phyloP scores from a whole-genome alignment of 441 rosid species.

The Sinapis alba region DNA sequence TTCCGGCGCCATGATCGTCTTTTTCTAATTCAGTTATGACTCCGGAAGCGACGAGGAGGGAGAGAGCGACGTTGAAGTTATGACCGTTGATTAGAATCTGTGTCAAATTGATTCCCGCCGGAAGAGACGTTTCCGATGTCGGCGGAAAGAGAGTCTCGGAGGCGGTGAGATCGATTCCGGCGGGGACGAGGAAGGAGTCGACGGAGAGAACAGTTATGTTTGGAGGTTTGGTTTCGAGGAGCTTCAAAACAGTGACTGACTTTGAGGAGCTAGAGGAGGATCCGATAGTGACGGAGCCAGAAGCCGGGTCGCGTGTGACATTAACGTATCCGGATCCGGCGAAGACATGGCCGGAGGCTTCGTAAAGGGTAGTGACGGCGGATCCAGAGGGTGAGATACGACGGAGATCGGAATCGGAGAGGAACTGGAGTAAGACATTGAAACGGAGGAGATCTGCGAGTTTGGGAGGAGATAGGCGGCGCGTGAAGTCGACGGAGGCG shows the following conservation, averaged over 20 bases:
- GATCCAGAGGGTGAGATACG: slow-evolving; percentile 52
- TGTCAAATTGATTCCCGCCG: slow-evolving; percentile 71
- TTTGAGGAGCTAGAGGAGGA: slow-evolving; percentile 66
- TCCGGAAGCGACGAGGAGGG: slow-evolving; percentile 77
- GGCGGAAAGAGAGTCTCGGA: slow-evolving; percentile 53
- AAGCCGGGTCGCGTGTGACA: slow-evolving; percentile 56
- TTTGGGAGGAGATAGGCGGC: slow-evolving; percentile 59
- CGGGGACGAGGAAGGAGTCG: slow-evolving; percentile 61
- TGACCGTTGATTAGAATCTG: slow-evolving; percentile 74
- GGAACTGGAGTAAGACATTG: slow-evolving; percentile 77
- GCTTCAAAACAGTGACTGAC: slow-evolving; percentile 53
- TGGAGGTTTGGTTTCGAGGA: slow-evolving; percentile 62
- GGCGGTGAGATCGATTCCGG: slow-evolving; percentile 68
- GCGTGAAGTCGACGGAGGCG: slow-evolving; percentile 53
- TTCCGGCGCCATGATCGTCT: slow-evolving; percentile 86
- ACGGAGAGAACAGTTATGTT: slow-evolving; percentile 73
- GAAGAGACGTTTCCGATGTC: slow-evolving; percentile 36
- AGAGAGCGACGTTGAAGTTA: slow-evolving; percentile 76
- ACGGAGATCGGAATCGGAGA: slow-evolving; percentile 64
- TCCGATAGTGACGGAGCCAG: slow-evolving; percentile 51
- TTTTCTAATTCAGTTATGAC: slow-evolving; percentile 73
- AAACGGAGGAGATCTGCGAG: slow-evolving; percentile 88
- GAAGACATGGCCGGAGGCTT: slow-evolving; percentile 33
- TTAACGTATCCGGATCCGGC: slow-evolving; percentile 74
- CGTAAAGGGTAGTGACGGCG: slow-evolving; percentile 37